Percentiles rank a stretch among this genome's conserved stretches.
These are phyloP conservation scores for Rosa multiflora DNA, from an alignment of 306 rosid genomes.

Conservation along the genomic window DNA sequence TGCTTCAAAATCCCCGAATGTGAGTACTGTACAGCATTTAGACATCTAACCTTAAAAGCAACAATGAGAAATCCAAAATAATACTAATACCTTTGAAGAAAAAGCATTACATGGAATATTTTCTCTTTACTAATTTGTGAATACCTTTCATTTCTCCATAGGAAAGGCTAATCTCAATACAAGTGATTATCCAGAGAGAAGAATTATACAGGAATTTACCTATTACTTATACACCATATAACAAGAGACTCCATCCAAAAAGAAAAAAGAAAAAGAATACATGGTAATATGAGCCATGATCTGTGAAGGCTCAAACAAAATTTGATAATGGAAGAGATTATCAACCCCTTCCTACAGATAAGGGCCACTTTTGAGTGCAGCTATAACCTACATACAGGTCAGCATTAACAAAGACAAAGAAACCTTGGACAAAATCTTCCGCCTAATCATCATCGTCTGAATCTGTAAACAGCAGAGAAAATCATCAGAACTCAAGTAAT, in stretches of 20 bases:
- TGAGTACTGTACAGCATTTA: neutral
- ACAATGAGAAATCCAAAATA: neutral
- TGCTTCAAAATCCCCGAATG: too few species aligned
- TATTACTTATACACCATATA: slow-evolving; percentile 56
- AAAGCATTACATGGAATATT: neutral
- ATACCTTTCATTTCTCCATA: slow-evolving; percentile 32
- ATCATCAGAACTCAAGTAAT: slow-evolving; percentile 19
- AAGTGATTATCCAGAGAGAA: slow-evolving; percentile 31
- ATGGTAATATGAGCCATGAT: slow-evolving; percentile 21
- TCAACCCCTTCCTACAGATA: slow-evolving; percentile 37
- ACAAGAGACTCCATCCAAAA: slow-evolving; percentile 12
- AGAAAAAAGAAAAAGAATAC: slow-evolving; percentile 15
- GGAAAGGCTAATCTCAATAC: slow-evolving; percentile 22
- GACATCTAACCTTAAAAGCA: neutral
- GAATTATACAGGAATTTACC: slow-evolving; percentile 59
- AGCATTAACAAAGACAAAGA: slow-evolving; percentile 39
- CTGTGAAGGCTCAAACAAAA: slow-evolving; percentile 31
- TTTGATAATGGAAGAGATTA: slow-evolving; percentile 32
- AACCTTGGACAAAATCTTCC: slow-evolving; percentile 37
- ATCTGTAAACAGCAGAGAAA: slow-evolving; percentile 53
- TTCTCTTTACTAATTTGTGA: slow-evolving; percentile 14
- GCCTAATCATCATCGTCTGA: slow-evolving; percentile 82
- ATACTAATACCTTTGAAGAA: neutral
- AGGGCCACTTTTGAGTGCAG: slow-evolving; percentile 32
- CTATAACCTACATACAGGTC: slow-evolving; percentile 39